A percentile compares a stretch with the other conserved stretches of the same genome.
Conservation (phyloP, 805 yeast species). For the Yarrowia deformans region DNA sequence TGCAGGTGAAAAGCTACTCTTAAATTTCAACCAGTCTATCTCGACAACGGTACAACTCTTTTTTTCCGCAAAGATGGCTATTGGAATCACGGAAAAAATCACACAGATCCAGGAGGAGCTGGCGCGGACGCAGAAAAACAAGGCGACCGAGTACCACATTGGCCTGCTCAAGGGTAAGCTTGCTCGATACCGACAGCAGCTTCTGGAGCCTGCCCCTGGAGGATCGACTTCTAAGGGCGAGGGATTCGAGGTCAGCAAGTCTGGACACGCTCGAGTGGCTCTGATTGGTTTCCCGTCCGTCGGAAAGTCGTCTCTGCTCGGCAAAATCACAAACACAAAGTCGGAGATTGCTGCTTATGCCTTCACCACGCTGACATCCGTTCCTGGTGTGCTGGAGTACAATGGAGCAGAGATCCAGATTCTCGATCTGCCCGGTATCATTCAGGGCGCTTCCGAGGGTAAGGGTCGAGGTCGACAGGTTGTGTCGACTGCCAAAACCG, state of each 20-base stretch:
- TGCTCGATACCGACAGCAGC: slow-evolving; percentile 89
- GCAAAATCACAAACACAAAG: slow-evolving; percentile 90
- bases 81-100: slow-evolving; percentile 64
- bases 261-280: slow-evolving; percentile 96
- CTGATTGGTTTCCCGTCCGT: slow-evolving; percentile 97
- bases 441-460: slow-evolving; percentile 95
- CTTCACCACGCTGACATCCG: slow-evolving; percentile 94
- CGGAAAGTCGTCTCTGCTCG: slow-evolving; percentile 90
- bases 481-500: slow-evolving; percentile 93
- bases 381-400: slow-evolving; percentile 93
- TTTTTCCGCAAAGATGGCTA: neutral
- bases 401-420: slow-evolving; percentile 97
- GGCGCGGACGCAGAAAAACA: slow-evolving; percentile 94
- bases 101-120: slow-evolving; percentile 91
- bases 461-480: slow-evolving; percentile 98
- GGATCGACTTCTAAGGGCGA: slow-evolving; percentile 73
- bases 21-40: slow-evolving; percentile 10
- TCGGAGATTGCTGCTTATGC: slow-evolving; percentile 95
- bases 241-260: slow-evolving; percentile 92
- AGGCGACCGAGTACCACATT: slow-evolving; percentile 96
- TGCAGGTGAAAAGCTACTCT: slow-evolving; percentile 31
- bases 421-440: slow-evolving; percentile 97
- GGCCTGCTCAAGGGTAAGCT: slow-evolving; percentile 94
- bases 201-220: slow-evolving; percentile 87
- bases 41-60: neutral